These are phyloP conservation scores for Narthecium ossifragum DNA, from an alignment of 106 monocot species.

Conservation along the genomic window DNA sequence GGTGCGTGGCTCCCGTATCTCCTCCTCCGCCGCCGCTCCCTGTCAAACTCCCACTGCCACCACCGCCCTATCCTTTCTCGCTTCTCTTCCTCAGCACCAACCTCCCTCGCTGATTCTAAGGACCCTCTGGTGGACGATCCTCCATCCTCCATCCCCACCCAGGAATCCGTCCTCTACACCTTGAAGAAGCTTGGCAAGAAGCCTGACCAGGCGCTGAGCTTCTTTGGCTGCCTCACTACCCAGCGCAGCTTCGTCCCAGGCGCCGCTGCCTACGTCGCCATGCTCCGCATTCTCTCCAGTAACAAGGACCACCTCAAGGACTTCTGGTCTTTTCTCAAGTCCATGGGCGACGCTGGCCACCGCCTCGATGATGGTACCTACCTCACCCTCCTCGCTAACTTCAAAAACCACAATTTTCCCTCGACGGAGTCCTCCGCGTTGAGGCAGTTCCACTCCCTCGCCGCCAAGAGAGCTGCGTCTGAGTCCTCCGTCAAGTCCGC, in stretches of 20 bases:
- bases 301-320: constrained; percentile 26
- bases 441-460: constrained; percentile 23
- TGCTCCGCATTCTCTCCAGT: constrained; percentile 65
- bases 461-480: background rate
- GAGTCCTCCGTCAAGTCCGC: constrained; percentile 5
- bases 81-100: background rate
- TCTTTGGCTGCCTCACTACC: constrained; percentile 42
- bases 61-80: background rate
- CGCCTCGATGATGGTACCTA: constrained; percentile 46
- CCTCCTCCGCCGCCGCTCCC: background rate
- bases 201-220: constrained; percentile 48
- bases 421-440: constrained; percentile 32
- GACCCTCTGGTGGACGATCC: constrained; percentile 1
- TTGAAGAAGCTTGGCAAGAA: constrained; percentile 56
- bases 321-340: constrained; percentile 63
- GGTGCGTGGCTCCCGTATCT: no score
- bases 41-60: no score
- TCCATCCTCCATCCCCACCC: constrained; percentile 19
- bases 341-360: constrained; percentile 41
- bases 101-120: no score
- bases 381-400: constrained; percentile 30
- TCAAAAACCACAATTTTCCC: constrained; percentile 58
- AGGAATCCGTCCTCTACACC: constrained; percentile 63
- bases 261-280: constrained; percentile 42
- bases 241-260: constrained; percentile 20